These are phyloP conservation scores for Acanthamoeba castellanii DNA, from an alignment of 208 protist species.

Conservation along the genomic window DNA sequence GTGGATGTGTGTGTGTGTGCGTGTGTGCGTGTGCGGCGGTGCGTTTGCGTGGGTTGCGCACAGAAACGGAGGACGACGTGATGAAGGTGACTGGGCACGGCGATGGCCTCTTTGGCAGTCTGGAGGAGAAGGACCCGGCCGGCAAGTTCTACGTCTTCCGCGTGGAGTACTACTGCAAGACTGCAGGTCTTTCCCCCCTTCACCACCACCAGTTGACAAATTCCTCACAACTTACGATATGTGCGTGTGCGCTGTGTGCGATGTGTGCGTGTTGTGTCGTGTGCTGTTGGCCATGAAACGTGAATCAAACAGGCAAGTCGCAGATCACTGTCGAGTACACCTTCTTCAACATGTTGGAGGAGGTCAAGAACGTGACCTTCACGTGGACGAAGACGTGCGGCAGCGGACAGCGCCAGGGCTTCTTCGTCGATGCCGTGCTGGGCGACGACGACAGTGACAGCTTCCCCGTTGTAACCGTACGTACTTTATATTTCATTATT, in stretches of 20 bases:
- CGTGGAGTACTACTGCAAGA: constrained; percentile 33
- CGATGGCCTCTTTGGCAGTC: not conserved
- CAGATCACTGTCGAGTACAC: not conserved
- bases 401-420: not conserved
- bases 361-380: not conserved
- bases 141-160: constrained; percentile 15
- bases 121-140: not conserved
- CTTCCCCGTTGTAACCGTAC: not conserved
- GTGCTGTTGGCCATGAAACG: too few species aligned
- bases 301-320: not conserved
- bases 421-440: not conserved
- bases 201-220: too few species aligned
- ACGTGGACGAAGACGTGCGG: not conserved
- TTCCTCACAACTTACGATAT: too few species aligned
- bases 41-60: not conserved
- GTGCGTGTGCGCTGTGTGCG: not conserved
- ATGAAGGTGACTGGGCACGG: not conserved
- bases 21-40: too few species aligned
- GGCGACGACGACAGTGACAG: not conserved
- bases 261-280: not conserved
- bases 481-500: not conserved
- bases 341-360: not conserved
- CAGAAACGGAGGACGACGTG: not conserved
- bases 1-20: too few species aligned
- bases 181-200: not conserved